Evolutionary conservation across 805 yeast genomes (phyloP).

Genomic region (Tetrapisispora taiwanensis): DNA sequence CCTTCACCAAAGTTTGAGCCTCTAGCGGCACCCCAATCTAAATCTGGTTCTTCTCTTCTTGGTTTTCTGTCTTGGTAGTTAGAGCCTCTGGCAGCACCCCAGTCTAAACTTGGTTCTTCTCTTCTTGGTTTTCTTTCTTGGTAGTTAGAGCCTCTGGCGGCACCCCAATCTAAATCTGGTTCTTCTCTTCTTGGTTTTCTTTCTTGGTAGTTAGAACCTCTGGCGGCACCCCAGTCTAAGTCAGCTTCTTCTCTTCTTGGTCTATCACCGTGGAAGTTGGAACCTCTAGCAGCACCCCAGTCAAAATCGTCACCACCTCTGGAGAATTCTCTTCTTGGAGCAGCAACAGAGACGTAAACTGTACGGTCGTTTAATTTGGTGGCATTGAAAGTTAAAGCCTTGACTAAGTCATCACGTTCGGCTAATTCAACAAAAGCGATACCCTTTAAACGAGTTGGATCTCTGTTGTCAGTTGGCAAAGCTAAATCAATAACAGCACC

Average conservation of each 20-base stretch:
- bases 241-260: conserved; percentile 32
- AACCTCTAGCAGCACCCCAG: conserved; percentile 36
- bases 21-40: conserved; percentile 34
- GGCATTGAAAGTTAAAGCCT: conserved; percentile 62
- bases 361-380: conserved; percentile 62
- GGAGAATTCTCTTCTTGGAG: conserved; percentile 38
- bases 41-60: conserved; percentile 33
- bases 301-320: conserved; percentile 38
- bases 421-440: conserved; percentile 81
- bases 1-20: conserved; percentile 18
- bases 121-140: conserved; percentile 21
- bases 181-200: conserved; percentile 29
- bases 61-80: conserved; percentile 21
- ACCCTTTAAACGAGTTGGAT: conserved; percentile 66
- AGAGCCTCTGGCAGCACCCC: conserved; percentile 40
- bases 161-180: conserved; percentile 28
- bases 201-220: conserved; percentile 34
- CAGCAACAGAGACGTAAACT: conserved; percentile 72
- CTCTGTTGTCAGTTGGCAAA: conserved; percentile 57
- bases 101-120: conserved; percentile 52
- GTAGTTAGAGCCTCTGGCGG: conserved; percentile 30
- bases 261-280: conserved; percentile 18
- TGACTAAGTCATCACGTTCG: conserved; percentile 64
- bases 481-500: conserved; percentile 54
- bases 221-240: conserved; percentile 44